Conservation (phyloP, 495 filamentous ascomycete genomes). For the Aspergillus affinis region DNA sequence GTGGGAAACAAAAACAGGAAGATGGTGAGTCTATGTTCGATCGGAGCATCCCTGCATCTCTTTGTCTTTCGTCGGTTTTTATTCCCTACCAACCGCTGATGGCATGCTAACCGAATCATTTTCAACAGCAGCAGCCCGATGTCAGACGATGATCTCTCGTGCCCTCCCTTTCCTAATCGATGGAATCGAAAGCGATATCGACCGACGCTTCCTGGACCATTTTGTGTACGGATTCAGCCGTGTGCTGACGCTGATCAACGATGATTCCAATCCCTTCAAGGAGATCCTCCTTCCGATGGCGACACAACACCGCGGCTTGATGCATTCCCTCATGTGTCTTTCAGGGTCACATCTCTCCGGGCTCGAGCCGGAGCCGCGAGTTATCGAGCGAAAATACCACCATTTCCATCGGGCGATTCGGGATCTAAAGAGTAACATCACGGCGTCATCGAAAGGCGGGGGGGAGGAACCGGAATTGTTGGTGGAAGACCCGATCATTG, state of each 20-base stretch:
- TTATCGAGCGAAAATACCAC: slow-evolving; percentile 47
- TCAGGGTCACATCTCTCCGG: slow-evolving; percentile 75
- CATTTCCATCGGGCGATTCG: slow-evolving; percentile 49
- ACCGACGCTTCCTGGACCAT: slow-evolving; percentile 82
- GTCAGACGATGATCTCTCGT: slow-evolving; percentile 51
- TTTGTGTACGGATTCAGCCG: slow-evolving; percentile 79
- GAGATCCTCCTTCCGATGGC: slow-evolving; percentile 86
- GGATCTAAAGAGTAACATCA: slow-evolving; percentile 48
- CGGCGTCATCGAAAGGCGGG: slow-evolving; percentile 26
- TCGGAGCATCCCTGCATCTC: slow-evolving; percentile 7
- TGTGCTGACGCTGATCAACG: slow-evolving; percentile 79
- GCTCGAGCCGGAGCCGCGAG: slow-evolving; percentile 43
- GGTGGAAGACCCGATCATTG: slow-evolving; percentile 59
- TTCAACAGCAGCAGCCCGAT: slow-evolving; percentile 25
- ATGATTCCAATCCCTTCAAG: slow-evolving; percentile 86
- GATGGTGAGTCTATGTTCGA: slow-evolving; percentile 55
- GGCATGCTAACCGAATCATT: neutral
- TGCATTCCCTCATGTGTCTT: slow-evolving; percentile 89
- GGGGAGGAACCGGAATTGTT: slow-evolving; percentile 38
- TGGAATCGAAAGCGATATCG: slow-evolving; percentile 81
- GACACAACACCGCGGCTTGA: slow-evolving; percentile 76
- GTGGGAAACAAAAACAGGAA: slow-evolving; percentile 72
- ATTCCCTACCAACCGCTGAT: neutral
- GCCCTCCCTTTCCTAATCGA: slow-evolving; percentile 77
- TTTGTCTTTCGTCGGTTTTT: neutral